These are phyloP conservation scores for Anaeramoeba ignava DNA, from an alignment of 78 protist species.

Conservation along the genomic window DNA sequence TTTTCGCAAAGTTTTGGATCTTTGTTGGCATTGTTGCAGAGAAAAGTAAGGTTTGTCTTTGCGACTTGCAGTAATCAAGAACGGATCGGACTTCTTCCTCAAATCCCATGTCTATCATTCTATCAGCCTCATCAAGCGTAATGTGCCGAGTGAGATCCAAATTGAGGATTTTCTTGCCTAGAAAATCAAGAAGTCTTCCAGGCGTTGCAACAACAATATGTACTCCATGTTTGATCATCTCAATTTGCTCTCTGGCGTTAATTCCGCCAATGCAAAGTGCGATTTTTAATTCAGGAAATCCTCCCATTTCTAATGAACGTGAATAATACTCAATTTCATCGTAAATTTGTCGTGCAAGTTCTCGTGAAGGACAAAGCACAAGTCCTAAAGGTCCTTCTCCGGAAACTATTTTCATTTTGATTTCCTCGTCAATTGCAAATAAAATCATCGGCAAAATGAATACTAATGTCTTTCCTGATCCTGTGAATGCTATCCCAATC, in stretches of 20 bases:
- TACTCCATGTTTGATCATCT: slow-evolving; percentile 39
- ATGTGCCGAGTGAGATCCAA: slow-evolving; percentile 50
- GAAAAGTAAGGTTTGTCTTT: slow-evolving; percentile 79
- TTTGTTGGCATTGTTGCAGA: slow-evolving; percentile 83
- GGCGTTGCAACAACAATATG: slow-evolving; percentile 84
- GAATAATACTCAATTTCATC: slow-evolving; percentile 23
- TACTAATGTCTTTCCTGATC: slow-evolving; percentile 89
- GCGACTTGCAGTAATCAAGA: slow-evolving; percentile 46
- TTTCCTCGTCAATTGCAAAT: slow-evolving; percentile 68
- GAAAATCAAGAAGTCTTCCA: slow-evolving; percentile 77
- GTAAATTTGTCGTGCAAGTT: slow-evolving; percentile 82
- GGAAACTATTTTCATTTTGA: slow-evolving; percentile 35
- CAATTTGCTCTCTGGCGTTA: slow-evolving; percentile 35
- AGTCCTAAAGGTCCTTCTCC: slow-evolving; percentile 90
- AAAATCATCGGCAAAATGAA: slow-evolving; percentile 78
- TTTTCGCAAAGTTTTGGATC: slow-evolving; percentile 49
- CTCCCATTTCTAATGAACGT: neutral
- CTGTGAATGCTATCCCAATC: slow-evolving; percentile 95
- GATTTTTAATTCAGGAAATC: slow-evolving; percentile 15
- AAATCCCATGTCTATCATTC: slow-evolving; percentile 78
- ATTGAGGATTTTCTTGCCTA: slow-evolving; percentile 41
- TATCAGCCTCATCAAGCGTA: slow-evolving; percentile 88
- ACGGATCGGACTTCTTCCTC: slow-evolving; percentile 73
- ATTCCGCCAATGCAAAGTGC: slow-evolving; percentile 39
- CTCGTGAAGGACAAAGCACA: slow-evolving; percentile 78